Conservation (phyloP, 1,284 basidiomycete genomes). For the Malassezia globosa region DNA sequence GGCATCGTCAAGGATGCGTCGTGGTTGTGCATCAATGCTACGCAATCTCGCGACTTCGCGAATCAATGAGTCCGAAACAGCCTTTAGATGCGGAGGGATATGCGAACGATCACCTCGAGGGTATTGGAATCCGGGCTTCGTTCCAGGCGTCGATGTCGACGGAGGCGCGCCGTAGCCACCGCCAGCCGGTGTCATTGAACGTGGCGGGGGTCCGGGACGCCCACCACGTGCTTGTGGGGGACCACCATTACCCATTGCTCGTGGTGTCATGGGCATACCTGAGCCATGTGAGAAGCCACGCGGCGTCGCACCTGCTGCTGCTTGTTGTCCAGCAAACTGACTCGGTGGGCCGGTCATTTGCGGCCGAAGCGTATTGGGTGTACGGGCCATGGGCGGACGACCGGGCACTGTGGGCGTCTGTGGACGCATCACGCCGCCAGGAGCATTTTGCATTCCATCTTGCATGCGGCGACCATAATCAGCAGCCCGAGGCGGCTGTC, state of each 20-base stretch:
- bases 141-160: constrained; percentile 23
- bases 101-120: constrained; percentile 81
- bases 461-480: constrained; percentile 1
- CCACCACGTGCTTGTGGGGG: constrained; percentile 1
- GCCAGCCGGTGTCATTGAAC: constrained; percentile 35
- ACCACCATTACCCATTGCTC: background rate
- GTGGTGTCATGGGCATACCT: constrained; percentile 6
- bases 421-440: constrained; percentile 8
- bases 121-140: constrained; percentile 56
- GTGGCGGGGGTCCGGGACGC: constrained; percentile 11
- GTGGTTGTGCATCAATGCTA: constrained; percentile 55
- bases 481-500: constrained; percentile 11
- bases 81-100: constrained; percentile 62
- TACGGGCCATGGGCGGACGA: background rate
- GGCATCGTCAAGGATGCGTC: constrained; percentile 73
- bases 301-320: background rate
- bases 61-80: constrained; percentile 54
- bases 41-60: constrained; percentile 28
- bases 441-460: background rate
- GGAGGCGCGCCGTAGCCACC: constrained; percentile 41
- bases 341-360: constrained; percentile 12
- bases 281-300: constrained; percentile 2
- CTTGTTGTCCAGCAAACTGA: constrained; percentile 1
- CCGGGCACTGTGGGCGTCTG: constrained; percentile 13
- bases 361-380: constrained; percentile 3